Percentiles rank a stretch among this genome's conserved stretches.
These are phyloP conservation scores for Cercospora zeae-maydis DNA, from an alignment of 2,329 filamentous ascomycete species.

Conservation along the genomic window DNA sequence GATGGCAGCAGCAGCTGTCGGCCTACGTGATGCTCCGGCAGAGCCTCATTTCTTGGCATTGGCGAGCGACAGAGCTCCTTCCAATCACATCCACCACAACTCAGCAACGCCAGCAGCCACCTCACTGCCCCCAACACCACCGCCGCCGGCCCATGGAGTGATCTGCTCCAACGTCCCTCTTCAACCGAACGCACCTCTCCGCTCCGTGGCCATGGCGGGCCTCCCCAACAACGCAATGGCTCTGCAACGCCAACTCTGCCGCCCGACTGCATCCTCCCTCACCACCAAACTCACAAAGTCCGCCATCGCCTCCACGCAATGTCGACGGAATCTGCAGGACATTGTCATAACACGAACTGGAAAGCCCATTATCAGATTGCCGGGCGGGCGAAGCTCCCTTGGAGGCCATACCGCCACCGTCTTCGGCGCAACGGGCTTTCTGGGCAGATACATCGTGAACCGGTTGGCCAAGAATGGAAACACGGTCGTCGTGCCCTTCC, in stretches of 20 bases:
- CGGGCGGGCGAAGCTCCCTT: constrained; percentile 67
- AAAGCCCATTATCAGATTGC: constrained; percentile 84
- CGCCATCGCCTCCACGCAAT: constrained; percentile 31
- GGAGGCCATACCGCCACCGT: constrained; percentile 92
- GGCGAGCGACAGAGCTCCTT: constrained; percentile 5
- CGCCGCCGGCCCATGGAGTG: constrained; percentile 16
- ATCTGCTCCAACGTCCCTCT: constrained; percentile 6
- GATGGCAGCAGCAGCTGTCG: background rate
- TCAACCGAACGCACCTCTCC: constrained; percentile 16
- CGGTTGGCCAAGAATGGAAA: constrained; percentile 88
- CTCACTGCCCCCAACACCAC: background rate
- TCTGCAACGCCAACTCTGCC: constrained; percentile 36
- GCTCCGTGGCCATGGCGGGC: constrained; percentile 32
- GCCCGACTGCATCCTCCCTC: constrained; percentile 30
- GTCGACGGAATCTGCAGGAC: constrained; percentile 60
- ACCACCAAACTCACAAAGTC: constrained; percentile 26
- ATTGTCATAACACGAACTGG: constrained; percentile 91
- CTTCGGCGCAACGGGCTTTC: constrained; percentile 92
- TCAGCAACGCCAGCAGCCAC: background rate
- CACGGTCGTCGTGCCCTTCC: constrained; percentile 87
- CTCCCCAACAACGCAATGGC: constrained; percentile 33
- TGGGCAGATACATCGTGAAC: constrained; percentile 97
- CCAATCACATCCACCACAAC: constrained; percentile 5
- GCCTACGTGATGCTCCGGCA: constrained; percentile 10
- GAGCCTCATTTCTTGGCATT: constrained; percentile 12